phyloP scores from a whole-genome alignment of 1,284 basidiomycete species.

The Marasmius oreades region DNA sequence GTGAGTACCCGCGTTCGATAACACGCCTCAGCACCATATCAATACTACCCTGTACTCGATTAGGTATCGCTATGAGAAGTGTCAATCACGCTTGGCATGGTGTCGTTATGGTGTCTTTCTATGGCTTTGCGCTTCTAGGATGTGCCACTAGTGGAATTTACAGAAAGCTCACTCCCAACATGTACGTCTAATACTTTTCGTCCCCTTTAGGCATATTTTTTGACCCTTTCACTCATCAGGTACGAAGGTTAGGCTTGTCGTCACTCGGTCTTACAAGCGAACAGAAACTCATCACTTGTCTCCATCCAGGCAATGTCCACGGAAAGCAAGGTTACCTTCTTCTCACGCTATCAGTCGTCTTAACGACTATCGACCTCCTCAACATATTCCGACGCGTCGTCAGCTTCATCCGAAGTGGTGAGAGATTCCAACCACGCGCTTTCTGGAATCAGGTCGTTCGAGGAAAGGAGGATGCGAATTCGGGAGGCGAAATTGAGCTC shows the following conservation, averaged over 20 bases:
- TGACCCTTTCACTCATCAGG: constrained; percentile 45
- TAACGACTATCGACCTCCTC: constrained; percentile 58
- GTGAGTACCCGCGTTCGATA: constrained; percentile 37
- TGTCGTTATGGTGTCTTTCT: constrained; percentile 56
- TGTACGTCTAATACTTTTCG: constrained; percentile 46
- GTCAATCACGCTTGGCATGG: constrained; percentile 63
- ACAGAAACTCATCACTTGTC: constrained; percentile 1
- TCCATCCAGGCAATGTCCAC: constrained; percentile 45
- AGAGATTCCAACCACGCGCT: constrained; percentile 40
- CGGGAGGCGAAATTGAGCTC: constrained; percentile 17
- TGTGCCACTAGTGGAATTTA: constrained; percentile 64
- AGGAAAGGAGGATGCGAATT: constrained; percentile 31
- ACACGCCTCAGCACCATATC: neutral
- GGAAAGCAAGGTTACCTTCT: constrained; percentile 60
- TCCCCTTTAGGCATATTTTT: constrained; percentile 9
- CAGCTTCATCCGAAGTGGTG: constrained; percentile 40
- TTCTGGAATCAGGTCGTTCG: constrained; percentile 59
- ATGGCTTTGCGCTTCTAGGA: constrained; percentile 51
- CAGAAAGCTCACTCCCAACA: constrained; percentile 71
- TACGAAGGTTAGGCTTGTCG: constrained; percentile 49
- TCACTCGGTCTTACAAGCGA: neutral
- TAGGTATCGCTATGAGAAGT: constrained; percentile 74
- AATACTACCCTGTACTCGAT: neutral
- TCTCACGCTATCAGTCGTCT: constrained; percentile 48
- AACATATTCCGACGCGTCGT: constrained; percentile 45